These are phyloP conservation scores for Pneumocystis jirovecii DNA, from an alignment of 1,139 yeast species.

Conservation along the genomic window DNA sequence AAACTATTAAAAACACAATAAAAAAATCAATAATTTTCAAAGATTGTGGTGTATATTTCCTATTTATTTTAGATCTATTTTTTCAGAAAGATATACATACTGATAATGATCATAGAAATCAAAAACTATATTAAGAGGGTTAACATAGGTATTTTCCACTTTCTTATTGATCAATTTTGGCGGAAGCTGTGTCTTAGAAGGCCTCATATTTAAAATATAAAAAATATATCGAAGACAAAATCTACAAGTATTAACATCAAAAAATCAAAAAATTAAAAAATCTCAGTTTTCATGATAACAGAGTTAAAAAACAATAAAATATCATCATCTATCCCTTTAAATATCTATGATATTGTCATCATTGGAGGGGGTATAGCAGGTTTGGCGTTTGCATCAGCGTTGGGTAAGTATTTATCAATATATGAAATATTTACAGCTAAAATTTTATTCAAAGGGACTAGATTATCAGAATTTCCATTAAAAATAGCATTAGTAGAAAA, in stretches of 20 bases:
- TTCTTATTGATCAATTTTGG: neutral
- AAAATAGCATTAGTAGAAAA: conserved; percentile 64
- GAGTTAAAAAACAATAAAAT: neutral
- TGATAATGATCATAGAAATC: neutral
- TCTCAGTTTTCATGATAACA: neutral
- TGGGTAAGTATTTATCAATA: conserved; percentile 22
- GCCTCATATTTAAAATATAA: neutral
- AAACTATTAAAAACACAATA: conserved; percentile 52
- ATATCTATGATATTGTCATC: conserved; percentile 50
- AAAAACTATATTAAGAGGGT: neutral
- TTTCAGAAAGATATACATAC: neutral
- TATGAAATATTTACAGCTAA: neutral
- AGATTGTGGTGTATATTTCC: conserved; percentile 12
- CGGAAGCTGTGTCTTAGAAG: neutral
- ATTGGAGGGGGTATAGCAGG: conserved; percentile 99
- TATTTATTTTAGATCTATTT: neutral
- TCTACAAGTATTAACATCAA: neutral
- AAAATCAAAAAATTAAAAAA: neutral
- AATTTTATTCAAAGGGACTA: conserved; percentile 27
- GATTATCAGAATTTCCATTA: conserved; percentile 45
- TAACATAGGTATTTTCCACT: no score
- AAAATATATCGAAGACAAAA: neutral
- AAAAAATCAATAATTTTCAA: conserved; percentile 58
- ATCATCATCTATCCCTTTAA: neutral
- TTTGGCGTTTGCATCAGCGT: conserved; percentile 63